Percentiles rank a stretch among this genome's conserved stretches.
These are phyloP conservation scores for Acanthamoeba polyphaga DNA, from an alignment of 208 protist genomes.

Conservation along the genomic window DNA sequence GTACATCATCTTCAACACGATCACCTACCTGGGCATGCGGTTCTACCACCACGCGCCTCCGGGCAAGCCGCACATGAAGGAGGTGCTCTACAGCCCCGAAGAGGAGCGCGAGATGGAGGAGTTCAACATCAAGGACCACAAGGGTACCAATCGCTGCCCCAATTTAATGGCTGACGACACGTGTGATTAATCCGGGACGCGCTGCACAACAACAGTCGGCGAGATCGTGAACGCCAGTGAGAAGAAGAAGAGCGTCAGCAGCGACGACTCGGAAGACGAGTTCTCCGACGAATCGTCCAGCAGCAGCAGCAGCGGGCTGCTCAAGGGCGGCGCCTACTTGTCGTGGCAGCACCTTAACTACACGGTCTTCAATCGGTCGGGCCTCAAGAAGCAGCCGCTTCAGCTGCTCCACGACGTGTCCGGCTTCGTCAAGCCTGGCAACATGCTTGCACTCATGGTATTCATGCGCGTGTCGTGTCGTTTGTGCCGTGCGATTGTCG, in stretches of 20 bases:
- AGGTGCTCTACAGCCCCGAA: not conserved
- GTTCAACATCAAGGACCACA: constrained; percentile 71
- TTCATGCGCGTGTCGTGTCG: too few species aligned
- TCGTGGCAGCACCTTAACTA: constrained; percentile 82
- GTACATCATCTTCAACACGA: constrained; percentile 10
- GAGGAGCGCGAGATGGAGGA: constrained; percentile 58
- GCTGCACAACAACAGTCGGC: too few species aligned
- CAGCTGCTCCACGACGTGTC: constrained; percentile 77
- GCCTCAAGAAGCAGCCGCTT: constrained; percentile 74
- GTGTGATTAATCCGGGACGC: too few species aligned
- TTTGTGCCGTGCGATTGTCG: too few species aligned
- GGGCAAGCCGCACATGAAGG: constrained; percentile 44
- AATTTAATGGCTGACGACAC: too few species aligned
- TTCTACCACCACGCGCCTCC: constrained; percentile 32
- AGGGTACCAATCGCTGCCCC: not conserved
- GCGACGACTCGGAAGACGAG: too few species aligned
- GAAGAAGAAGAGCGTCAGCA: too few species aligned
- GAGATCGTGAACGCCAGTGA: too few species aligned
- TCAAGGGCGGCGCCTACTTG: constrained; percentile 12
- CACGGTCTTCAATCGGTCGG: constrained; percentile 57
- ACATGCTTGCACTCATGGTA: constrained; percentile 82
- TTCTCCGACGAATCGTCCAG: not conserved
- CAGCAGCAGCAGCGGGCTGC: not conserved
- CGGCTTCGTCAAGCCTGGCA: constrained; percentile 86
- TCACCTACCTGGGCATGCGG: constrained; percentile 26